Conservation (phyloP, 2,329 filamentous ascomycete species). For the Dactylonectria estremocensis region DNA sequence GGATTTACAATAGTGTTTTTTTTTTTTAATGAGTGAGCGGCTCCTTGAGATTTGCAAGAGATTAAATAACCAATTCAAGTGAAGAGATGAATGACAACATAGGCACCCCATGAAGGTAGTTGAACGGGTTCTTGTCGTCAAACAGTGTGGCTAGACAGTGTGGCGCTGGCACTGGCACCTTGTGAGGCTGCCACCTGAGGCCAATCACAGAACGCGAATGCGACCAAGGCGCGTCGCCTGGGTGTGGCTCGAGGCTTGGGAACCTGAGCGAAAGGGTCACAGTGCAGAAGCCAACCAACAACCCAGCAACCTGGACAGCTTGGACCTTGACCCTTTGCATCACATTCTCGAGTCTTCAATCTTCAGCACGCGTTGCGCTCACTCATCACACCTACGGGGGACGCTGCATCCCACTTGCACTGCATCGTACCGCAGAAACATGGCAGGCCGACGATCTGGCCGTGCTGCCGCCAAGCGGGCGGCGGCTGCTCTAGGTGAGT, state of each 20-base stretch:
- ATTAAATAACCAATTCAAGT: too few relatives aligned
- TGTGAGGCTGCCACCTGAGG: slow-evolving; percentile 12
- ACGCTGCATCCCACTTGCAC: slow-evolving; percentile 32
- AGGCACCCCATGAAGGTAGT: too few relatives aligned
- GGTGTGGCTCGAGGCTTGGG: slow-evolving; percentile 41
- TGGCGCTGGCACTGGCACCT: neutral
- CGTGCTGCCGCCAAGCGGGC: slow-evolving; percentile 69
- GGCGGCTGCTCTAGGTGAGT: slow-evolving; percentile 67
- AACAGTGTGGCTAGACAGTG: slow-evolving; percentile 40
- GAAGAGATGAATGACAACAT: neutral
- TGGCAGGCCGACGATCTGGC: slow-evolving; percentile 65
- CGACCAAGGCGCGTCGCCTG: slow-evolving; percentile 45
- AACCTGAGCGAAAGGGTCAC: slow-evolving; percentile 18
- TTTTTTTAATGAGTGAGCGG: too few relatives aligned
- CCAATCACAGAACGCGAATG: slow-evolving; percentile 47
- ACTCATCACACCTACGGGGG: slow-evolving; percentile 25
- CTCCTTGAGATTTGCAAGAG: too few relatives aligned
- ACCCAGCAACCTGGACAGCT: slow-evolving; percentile 16
- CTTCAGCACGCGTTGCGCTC: slow-evolving; percentile 35
- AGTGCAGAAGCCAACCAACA: slow-evolving; percentile 31
- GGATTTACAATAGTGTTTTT: too few relatives aligned
- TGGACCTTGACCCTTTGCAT: slow-evolving; percentile 28
- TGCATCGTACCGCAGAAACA: slow-evolving; percentile 38
- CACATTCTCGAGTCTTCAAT: slow-evolving; percentile 22
- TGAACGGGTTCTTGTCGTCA: neutral